These are phyloP conservation scores for Marasmius tenuissimus DNA, from an alignment of 1,284 basidiomycete genomes.

Conservation along the genomic window DNA sequence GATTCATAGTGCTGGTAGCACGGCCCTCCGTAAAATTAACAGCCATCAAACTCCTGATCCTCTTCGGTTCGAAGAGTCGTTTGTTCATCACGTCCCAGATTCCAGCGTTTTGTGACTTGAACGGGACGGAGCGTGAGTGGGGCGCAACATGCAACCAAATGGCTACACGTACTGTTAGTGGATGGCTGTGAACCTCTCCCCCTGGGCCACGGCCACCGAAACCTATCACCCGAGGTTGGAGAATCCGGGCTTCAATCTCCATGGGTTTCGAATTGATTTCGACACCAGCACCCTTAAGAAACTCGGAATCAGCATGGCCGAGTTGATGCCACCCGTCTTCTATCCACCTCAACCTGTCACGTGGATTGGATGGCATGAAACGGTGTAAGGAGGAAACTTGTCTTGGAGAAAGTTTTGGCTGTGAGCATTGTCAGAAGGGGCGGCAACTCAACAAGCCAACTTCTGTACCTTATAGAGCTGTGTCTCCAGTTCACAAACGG, in stretches of 20 bases:
- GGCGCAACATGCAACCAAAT: background rate
- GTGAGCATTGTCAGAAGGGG: background rate
- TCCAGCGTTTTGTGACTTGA: conserved; percentile 23
- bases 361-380: conserved; percentile 27
- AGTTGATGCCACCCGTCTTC: conserved; percentile 28
- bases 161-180: background rate
- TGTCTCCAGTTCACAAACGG: conserved; percentile 23
- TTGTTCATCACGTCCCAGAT: conserved; percentile 38
- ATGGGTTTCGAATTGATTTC: conserved; percentile 23
- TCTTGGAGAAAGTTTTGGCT: conserved; percentile 29
- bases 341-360: conserved; percentile 23
- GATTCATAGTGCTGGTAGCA: conserved; percentile 7
- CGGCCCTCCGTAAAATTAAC: conserved; percentile 27
- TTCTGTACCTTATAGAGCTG: conserved; percentile 30
- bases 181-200: background rate
- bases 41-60: conserved; percentile 28
- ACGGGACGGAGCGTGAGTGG: background rate
- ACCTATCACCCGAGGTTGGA: conserved; percentile 26
- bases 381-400: conserved; percentile 28
- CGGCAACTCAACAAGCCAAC: background rate
- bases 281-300: conserved; percentile 31
- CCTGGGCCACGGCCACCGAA: conserved; percentile 15
- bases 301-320: conserved; percentile 29
- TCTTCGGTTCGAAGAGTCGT: conserved; percentile 26
- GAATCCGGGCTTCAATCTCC: conserved; percentile 26